Evolutionary conservation across 257 asterid genomes (phyloP).

Genomic region (Solanum rostratum): DNA sequence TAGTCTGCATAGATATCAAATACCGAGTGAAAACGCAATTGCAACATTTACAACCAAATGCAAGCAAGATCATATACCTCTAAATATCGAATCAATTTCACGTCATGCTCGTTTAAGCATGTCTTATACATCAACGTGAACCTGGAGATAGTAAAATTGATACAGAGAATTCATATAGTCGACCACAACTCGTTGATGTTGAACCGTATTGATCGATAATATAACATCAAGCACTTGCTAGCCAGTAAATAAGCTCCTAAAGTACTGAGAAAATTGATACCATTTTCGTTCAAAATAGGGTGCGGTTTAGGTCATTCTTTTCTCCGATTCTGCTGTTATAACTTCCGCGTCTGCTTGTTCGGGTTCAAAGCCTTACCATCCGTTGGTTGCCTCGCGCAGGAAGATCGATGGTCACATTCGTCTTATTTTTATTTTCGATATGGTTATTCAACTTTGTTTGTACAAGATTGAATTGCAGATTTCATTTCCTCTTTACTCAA

Average conservation of each 20-base stretch:
- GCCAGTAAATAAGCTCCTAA: not conserved
- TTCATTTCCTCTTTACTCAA: conserved; percentile 72
- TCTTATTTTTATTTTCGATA: not conserved
- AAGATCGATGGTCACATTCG: not conserved
- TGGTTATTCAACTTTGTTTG: conserved; percentile 61
- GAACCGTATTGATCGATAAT: not conserved
- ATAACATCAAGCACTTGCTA: not conserved
- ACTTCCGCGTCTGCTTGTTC: not conserved
- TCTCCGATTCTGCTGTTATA: not conserved
- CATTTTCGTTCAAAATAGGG: not conserved
- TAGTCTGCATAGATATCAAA: not conserved
- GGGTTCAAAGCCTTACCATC: not conserved
- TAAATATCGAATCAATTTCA: not conserved
- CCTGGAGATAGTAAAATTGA: not conserved
- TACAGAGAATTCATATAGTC: not conserved
- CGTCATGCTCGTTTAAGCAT: no score
- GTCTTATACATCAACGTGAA: not conserved
- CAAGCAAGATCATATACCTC: no score
- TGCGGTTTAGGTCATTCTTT: not conserved
- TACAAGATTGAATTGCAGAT: conserved; percentile 64
- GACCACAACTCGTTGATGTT: not conserved
- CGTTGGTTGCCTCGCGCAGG: not conserved
- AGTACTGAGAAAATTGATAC: not conserved
- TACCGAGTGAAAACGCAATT: not conserved
- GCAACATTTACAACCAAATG: not conserved